Percentiles rank a stretch among this genome's conserved stretches.
phyloP scores from a whole-genome alignment of 495 filamentous ascomycete species.

The Trichoderma asperelloides region DNA sequence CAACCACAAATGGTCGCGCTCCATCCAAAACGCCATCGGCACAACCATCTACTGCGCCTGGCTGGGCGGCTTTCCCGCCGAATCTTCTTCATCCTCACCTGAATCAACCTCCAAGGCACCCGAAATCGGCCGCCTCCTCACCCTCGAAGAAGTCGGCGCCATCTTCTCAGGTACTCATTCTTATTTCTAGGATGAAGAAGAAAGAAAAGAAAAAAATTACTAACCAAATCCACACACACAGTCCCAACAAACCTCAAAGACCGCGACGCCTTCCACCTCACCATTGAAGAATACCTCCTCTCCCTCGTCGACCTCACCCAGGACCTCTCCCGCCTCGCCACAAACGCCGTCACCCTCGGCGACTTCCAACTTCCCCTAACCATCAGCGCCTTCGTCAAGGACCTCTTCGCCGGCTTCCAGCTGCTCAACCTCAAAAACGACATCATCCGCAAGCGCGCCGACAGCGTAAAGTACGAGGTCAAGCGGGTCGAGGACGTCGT shows the following conservation, averaged over 20 bases:
- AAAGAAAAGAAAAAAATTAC: not conserved
- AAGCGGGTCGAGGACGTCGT: slow-evolving; percentile 98
- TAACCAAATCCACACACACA: slow-evolving; percentile 24
- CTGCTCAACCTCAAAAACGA: slow-evolving; percentile 97
- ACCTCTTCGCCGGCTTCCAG: slow-evolving; percentile 92
- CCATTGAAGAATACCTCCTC: slow-evolving; percentile 93
- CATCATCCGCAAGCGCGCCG: slow-evolving; percentile 71
- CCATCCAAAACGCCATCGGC: slow-evolving; percentile 72
- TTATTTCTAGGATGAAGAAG: not conserved
- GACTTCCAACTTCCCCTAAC: slow-evolving; percentile 75
- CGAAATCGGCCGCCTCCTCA: slow-evolving; percentile 57
- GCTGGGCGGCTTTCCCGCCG: slow-evolving; percentile 53
- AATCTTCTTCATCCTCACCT: slow-evolving; percentile 17
- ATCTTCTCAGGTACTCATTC: slow-evolving; percentile 65
- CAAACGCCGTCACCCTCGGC: slow-evolving; percentile 90
- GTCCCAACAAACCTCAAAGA: slow-evolving; percentile 95
- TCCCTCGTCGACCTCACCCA: slow-evolving; percentile 78
- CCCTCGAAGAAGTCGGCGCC: slow-evolving; percentile 77
- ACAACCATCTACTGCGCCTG: slow-evolving; percentile 67
- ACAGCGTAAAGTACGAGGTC: slow-evolving; percentile 92
- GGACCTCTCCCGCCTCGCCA: slow-evolving; percentile 83
- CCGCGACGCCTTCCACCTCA: slow-evolving; percentile 83
- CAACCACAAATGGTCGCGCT: slow-evolving; percentile 74
- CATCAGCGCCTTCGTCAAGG: slow-evolving; percentile 89
- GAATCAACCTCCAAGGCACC: slow-evolving; percentile 15